Evolutionary conservation across 2,329 filamentous ascomycete species (phyloP).

Genomic region (Botrytis cinerea): DNA sequence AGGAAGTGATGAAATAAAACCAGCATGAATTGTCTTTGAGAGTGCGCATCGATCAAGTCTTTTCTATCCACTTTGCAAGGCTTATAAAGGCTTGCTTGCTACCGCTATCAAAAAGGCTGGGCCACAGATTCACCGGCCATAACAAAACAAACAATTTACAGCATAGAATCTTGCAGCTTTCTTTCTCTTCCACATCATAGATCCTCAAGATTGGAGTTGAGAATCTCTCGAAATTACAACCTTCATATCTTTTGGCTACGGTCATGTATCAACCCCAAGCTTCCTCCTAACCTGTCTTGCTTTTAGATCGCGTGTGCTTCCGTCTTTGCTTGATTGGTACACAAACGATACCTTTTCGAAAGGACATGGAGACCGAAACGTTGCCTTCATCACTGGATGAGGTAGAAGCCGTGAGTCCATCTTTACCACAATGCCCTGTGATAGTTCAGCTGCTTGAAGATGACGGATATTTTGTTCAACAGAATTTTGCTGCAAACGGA

Average conservation of each 20-base stretch:
- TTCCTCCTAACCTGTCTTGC: conserved; percentile 7
- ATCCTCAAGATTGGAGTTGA: not conserved
- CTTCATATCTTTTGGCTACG: not conserved
- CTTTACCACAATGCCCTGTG: not conserved
- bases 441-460: not conserved
- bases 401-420: conserved; percentile 38
- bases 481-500: not conserved
- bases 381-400: conserved; percentile 40
- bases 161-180: not conserved
- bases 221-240: not conserved
- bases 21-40: not conserved
- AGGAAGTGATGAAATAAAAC: not conserved
- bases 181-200: not conserved
- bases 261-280: conserved; percentile 10
- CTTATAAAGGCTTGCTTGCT: not conserved
- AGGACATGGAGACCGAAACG: conserved; percentile 27
- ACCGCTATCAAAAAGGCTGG: not conserved
- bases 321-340: conserved; percentile 4
- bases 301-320: conserved; percentile 5
- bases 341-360: not conserved
- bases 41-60: not conserved
- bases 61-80: conserved; percentile 15
- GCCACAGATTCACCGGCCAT: conserved; percentile 9
- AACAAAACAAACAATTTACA: not conserved
- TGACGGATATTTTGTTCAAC: not conserved